phyloP scores from a whole-genome alignment of 2,329 filamentous ascomycete species.

The Beauveria varroae region DNA sequence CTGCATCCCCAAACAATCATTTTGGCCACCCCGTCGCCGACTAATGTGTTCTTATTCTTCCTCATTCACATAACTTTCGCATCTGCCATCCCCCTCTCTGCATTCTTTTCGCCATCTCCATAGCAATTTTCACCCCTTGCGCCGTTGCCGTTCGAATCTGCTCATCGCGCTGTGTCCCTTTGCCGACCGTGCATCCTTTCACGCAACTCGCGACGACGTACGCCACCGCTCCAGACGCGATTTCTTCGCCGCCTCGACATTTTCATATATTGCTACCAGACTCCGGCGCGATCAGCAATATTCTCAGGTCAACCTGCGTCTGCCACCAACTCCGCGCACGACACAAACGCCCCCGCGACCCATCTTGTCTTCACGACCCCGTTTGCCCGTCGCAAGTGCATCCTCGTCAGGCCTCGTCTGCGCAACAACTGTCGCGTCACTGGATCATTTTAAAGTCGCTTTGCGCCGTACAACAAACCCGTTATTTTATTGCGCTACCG shows the following conservation, averaged over 20 bases:
- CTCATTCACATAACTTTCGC: neutral
- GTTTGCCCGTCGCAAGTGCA: slow-evolving; percentile 4
- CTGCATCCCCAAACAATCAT: neutral
- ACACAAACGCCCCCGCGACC: neutral
- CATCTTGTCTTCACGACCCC: neutral
- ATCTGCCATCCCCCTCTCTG: neutral
- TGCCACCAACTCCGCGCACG: neutral
- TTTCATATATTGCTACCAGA: neutral
- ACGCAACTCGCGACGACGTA: neutral
- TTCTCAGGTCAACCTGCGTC: no score
- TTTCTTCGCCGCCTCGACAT: neutral
- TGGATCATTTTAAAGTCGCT: neutral
- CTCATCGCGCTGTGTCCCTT: neutral
- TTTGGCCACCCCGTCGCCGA: neutral
- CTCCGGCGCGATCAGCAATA: neutral
- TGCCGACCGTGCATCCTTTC: neutral
- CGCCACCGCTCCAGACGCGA: neutral
- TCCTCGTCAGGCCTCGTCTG: neutral
- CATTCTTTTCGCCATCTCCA: neutral
- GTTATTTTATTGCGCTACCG: neutral
- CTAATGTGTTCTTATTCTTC: neutral
- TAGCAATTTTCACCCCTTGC: neutral
- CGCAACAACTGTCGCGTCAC: neutral
- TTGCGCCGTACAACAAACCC: neutral
- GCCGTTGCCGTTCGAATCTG: neutral